A percentile compares a stretch with the other conserved stretches of the same genome.
Conservation (phyloP, 768 basidiomycete genomes). For the Tricholoma terreum region DNA sequence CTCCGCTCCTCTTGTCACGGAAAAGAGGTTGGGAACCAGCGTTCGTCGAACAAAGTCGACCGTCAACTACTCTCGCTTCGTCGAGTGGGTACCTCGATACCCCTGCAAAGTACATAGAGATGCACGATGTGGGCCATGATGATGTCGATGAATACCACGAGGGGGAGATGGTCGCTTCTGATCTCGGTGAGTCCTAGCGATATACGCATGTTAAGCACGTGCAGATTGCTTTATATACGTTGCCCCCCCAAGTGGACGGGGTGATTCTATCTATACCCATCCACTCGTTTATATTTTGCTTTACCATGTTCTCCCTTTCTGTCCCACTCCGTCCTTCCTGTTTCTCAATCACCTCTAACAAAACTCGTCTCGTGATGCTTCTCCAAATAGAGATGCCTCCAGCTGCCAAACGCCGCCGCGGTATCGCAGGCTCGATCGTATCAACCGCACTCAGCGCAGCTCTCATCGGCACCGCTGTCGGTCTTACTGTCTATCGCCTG, state of each 20-base stretch:
- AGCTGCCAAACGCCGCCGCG: constrained; percentile 75
- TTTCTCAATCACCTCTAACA: constrained; percentile 19
- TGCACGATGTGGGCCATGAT: constrained; percentile 28
- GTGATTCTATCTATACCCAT: not conserved
- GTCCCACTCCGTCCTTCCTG: constrained; percentile 10
- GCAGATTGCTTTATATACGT: not conserved
- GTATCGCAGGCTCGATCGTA: constrained; percentile 78
- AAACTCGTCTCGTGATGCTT: constrained; percentile 38
- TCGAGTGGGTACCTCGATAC: constrained; percentile 68
- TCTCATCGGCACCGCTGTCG: constrained; percentile 83
- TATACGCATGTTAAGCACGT: constrained; percentile 1
- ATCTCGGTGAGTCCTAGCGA: constrained; percentile 16
- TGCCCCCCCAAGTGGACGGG: not conserved
- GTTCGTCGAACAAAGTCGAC: constrained; percentile 51
- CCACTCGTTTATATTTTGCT: not conserved
- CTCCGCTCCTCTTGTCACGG: constrained; percentile 9
- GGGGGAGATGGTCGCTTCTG: constrained; percentile 15
- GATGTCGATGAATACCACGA: constrained; percentile 20
- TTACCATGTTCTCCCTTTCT: constrained; percentile 5
- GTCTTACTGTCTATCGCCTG: constrained; percentile 84
- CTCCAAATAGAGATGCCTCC: constrained; percentile 69
- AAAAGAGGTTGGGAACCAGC: constrained; percentile 69
- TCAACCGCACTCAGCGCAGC: constrained; percentile 84
- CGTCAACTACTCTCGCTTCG: constrained; percentile 49
- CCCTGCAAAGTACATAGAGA: constrained; percentile 59